These are phyloP conservation scores for Calonectria leucothoes DNA, from an alignment of 2,329 filamentous ascomycete genomes.

Conservation along the genomic window DNA sequence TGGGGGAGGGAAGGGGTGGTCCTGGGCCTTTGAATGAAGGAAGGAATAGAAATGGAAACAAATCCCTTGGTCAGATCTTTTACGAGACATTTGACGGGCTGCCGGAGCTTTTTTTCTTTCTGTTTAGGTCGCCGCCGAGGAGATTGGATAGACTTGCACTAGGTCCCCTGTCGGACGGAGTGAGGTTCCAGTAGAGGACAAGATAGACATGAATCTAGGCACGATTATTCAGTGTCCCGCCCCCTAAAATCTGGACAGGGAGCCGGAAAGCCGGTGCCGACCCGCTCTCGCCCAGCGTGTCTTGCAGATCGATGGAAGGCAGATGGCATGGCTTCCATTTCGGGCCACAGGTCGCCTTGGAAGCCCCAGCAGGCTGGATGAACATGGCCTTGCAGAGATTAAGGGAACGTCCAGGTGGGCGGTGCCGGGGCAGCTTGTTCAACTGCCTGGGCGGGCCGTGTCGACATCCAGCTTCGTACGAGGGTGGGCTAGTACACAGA, in stretches of 20 bases:
- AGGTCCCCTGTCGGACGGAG: background rate
- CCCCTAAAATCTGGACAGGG: background rate
- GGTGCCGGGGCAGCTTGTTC: background rate
- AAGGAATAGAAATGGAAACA: constrained; percentile 14
- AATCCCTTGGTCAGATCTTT: background rate
- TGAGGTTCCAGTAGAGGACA: background rate
- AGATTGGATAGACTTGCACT: background rate
- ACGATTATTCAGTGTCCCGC: background rate
- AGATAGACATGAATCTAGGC: background rate
- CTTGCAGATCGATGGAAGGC: background rate
- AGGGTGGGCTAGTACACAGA: no score
- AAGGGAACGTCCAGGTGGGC: background rate
- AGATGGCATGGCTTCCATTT: background rate
- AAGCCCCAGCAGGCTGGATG: no score
- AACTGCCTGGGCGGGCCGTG: background rate
- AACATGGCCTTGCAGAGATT: no score
- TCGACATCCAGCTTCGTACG: background rate
- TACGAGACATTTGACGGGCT: background rate
- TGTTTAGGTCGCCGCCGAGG: background rate
- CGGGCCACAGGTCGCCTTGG: background rate
- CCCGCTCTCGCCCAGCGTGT: background rate
- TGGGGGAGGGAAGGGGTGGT: background rate
- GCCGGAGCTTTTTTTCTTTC: background rate
- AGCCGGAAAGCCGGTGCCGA: background rate
- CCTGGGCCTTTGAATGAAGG: background rate